phyloP scores from a whole-genome alignment of 169 alveolate species.

The Cardiosporidium cionae region DNA sequence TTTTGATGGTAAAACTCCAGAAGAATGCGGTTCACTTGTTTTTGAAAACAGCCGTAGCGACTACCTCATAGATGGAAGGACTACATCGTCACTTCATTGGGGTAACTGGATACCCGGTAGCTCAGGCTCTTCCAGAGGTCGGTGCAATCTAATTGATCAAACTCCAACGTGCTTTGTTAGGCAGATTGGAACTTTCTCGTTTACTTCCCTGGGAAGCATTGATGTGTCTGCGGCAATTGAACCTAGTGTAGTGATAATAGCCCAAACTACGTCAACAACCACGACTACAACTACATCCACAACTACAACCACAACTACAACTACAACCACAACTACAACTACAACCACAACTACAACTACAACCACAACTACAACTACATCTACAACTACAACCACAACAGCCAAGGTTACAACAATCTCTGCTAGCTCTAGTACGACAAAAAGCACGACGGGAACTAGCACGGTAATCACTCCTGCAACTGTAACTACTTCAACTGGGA shows the following conservation, averaged over 20 bases:
- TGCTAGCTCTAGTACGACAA: constrained; percentile 3
- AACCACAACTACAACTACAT: background rate
- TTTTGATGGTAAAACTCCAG: background rate
- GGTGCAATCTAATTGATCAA: background rate
- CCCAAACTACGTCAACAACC: background rate
- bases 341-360: background rate
- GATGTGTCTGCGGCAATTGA: background rate
- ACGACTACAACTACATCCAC: constrained; percentile 9
- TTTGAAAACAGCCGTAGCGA: background rate
- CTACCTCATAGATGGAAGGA: background rate
- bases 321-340: constrained; percentile 5
- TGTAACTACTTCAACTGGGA: too few relatives aligned
- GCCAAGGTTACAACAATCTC: background rate
- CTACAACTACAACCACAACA: constrained; percentile 8
- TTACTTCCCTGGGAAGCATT: background rate
- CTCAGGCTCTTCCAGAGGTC: background rate
- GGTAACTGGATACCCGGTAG: background rate
- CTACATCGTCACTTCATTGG: background rate
- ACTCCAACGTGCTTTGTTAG: background rate
- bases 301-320: constrained; percentile 2
- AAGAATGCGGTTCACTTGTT: background rate
- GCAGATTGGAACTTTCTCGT: background rate
- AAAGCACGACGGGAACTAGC: background rate
- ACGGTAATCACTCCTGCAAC: constrained; percentile 1
- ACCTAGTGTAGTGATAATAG: background rate